Percentiles rank a stretch among this genome's conserved stretches.
These are phyloP conservation scores for Colletotrichum sp. DNA, from an alignment of 2,329 filamentous ascomycete species.

Conservation along the genomic window DNA sequence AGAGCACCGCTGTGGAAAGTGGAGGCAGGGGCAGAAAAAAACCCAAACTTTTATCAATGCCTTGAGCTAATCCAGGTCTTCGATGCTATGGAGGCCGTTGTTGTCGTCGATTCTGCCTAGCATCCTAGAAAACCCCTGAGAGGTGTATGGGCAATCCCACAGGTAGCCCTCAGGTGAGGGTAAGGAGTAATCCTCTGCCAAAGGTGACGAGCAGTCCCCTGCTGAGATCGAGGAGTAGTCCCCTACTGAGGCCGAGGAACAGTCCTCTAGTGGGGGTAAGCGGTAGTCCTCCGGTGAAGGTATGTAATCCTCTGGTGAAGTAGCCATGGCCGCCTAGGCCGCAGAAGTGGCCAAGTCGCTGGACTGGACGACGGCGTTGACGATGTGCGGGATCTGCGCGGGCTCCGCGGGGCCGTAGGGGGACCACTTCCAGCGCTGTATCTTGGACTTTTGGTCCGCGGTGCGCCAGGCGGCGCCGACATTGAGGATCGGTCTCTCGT, in stretches of 20 bases:
- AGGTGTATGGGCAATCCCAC: not conserved
- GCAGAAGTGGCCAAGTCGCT: not conserved
- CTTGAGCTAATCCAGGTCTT: too few relatives aligned
- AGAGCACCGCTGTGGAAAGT: not conserved
- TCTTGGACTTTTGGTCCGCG: conserved; percentile 13
- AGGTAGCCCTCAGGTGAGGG: not conserved
- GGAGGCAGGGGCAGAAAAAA: not conserved
- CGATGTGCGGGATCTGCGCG: not conserved
- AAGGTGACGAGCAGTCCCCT: too few relatives aligned
- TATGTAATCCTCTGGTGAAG: not conserved
- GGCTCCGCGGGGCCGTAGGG: not conserved
- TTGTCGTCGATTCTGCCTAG: not conserved
- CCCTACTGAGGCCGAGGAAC: not conserved
- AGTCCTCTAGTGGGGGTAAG: not conserved
- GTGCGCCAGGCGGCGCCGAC: conserved; percentile 24
- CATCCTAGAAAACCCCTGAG: not conserved
- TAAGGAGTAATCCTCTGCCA: not conserved
- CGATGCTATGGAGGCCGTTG: not conserved
- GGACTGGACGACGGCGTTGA: conserved; percentile 11
- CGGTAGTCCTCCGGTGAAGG: not conserved
- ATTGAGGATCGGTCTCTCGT: conserved; percentile 22
- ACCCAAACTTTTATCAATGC: not conserved
- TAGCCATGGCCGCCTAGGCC: not conserved
- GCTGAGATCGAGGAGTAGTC: not conserved
- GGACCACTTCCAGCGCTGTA: conserved; percentile 35